Percentiles rank a stretch among this genome's conserved stretches.
Evolutionary conservation across 208 protist genomes (phyloP).

Genomic region (Endotrypanum monterogeii): DNA sequence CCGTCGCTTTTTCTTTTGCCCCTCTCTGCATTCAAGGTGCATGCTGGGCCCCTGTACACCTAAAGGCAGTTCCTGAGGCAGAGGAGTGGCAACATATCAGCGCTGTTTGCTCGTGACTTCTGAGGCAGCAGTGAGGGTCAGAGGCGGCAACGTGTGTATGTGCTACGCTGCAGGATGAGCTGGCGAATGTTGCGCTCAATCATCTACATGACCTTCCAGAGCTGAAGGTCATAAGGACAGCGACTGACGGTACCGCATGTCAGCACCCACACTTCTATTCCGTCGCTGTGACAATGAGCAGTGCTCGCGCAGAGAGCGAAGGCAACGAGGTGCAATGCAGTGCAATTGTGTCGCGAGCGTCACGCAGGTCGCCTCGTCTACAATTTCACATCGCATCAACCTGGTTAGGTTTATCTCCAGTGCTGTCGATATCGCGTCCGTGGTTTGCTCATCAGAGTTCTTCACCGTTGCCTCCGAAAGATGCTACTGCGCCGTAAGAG

Average conservation of each 20-base stretch:
- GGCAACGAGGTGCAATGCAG: conserved; percentile 13
- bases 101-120: conserved; percentile 35
- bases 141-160: conserved; percentile 20
- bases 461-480: neutral
- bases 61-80: conserved; percentile 32
- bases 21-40: neutral
- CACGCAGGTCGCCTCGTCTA: neutral
- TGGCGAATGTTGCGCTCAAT: conserved; percentile 13
- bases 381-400: conserved; percentile 19
- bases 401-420: conserved; percentile 17
- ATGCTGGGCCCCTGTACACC: neutral
- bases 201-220: conserved; percentile 25
- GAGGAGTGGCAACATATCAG: conserved; percentile 47
- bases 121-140: conserved; percentile 41
- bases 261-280: neutral
- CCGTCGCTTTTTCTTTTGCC: neutral
- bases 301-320: conserved; percentile 17
- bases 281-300: neutral
- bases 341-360: conserved; percentile 15
- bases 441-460: neutral
- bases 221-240: conserved; percentile 12
- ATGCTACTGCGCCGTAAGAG: conserved; percentile 14
- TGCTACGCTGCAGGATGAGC: conserved; percentile 17
- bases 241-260: neutral
- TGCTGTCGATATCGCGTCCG: conserved; percentile 3